A percentile compares a stretch with the other conserved stretches of the same genome.
These are phyloP conservation scores for Scheffersomyces lignosus DNA, from an alignment of 805 yeast species.

Conservation along the genomic window DNA sequence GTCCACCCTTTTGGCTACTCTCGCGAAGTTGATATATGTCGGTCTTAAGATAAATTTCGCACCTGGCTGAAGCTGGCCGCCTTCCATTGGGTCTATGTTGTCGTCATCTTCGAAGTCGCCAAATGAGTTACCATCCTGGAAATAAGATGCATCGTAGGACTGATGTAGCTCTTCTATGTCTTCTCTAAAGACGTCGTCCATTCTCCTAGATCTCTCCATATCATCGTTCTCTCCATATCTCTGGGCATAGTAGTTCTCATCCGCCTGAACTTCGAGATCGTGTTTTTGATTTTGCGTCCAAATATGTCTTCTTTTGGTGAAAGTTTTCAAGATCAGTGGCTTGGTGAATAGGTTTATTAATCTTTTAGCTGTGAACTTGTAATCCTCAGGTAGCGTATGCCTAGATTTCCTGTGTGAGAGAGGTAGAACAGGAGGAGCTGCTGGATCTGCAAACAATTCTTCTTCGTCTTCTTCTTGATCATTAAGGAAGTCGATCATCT, in stretches of 20 bases:
- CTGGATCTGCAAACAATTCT: background rate
- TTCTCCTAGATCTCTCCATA: constrained; percentile 1
- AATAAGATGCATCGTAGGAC: constrained; percentile 15
- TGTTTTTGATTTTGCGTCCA: no score
- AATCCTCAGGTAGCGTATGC: constrained; percentile 18
- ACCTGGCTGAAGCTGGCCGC: background rate
- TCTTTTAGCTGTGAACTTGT: constrained; percentile 18
- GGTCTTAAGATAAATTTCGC: constrained; percentile 4
- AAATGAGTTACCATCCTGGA: constrained; percentile 5
- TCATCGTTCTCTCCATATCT: constrained; percentile 15
- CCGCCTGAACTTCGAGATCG: constrained; percentile 1
- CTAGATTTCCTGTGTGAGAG: constrained; percentile 1
- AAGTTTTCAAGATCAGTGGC: constrained; percentile 6
- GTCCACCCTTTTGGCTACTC: constrained; percentile 3
- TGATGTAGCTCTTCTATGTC: constrained; percentile 21
- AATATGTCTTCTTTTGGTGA: background rate
- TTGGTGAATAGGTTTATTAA: constrained; percentile 18
- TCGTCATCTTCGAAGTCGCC: background rate
- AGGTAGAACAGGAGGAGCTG: background rate
- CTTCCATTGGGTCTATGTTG: background rate
- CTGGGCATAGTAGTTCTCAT: constrained; percentile 13
- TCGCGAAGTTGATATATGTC: constrained; percentile 1
- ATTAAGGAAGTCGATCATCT: constrained; percentile 6
- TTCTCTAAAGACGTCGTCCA: constrained; percentile 8
- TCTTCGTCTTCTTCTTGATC: constrained; percentile 1